Evolutionary conservation across 495 filamentous ascomycete genomes (phyloP).

Genomic region (Neurospora sp.): DNA sequence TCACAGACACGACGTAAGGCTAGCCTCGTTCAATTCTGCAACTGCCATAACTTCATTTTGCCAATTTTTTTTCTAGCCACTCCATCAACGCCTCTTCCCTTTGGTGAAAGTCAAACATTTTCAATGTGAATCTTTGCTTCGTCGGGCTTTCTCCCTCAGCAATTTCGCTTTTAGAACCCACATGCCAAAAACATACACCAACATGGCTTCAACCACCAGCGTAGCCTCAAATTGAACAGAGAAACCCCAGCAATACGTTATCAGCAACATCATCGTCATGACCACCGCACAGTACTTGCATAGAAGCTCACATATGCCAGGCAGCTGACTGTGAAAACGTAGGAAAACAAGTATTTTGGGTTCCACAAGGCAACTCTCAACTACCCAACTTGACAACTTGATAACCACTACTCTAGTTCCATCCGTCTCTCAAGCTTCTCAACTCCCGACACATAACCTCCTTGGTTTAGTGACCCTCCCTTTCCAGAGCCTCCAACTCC

Average conservation of each 20-base stretch:
- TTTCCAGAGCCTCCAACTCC: conserved; percentile 54
- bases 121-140: neutral
- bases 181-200: neutral
- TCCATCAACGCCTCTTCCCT: neutral
- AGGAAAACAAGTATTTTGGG: neutral
- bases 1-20: neutral
- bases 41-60: neutral
- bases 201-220: neutral
- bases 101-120: neutral
- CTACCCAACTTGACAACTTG: neutral
- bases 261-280: neutral
- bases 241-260: neutral
- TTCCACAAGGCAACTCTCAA: neutral
- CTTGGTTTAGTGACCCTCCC: conserved; percentile 12
- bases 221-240: neutral
- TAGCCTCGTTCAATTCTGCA: neutral
- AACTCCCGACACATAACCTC: neutral
- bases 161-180: neutral
- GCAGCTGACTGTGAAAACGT: neutral
- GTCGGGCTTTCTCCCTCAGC: neutral
- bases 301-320: neutral
- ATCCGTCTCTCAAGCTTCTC: neutral
- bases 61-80: neutral
- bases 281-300: neutral
- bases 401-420: neutral